These are phyloP conservation scores for Barbarea vulgaris DNA, from an alignment of 345 rosid genomes.

Conservation along the genomic window DNA sequence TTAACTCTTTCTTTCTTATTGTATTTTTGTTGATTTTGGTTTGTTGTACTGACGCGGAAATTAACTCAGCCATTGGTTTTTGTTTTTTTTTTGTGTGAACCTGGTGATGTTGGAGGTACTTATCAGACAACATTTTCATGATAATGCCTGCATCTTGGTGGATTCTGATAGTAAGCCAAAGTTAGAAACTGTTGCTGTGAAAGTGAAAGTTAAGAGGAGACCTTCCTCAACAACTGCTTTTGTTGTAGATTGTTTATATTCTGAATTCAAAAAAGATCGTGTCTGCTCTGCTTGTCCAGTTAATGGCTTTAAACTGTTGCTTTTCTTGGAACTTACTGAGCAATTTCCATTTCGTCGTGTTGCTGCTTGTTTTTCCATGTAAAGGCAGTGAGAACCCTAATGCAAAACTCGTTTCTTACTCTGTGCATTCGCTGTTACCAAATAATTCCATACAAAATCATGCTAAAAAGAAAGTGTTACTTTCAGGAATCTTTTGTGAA, in stretches of 20 bases:
- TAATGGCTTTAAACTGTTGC: constrained; percentile 15
- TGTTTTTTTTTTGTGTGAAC: constrained; percentile 15
- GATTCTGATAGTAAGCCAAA: constrained; percentile 32
- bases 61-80: not conserved
- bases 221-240: constrained; percentile 20
- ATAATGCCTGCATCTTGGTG: constrained; percentile 29
- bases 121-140: constrained; percentile 19
- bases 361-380: constrained; percentile 30
- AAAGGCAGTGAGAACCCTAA: constrained; percentile 1
- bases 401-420: constrained; percentile 1
- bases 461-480: constrained; percentile 17
- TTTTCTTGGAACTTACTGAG: constrained; percentile 17
- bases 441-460: constrained; percentile 1
- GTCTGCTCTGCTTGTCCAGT: constrained; percentile 17
- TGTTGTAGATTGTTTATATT: constrained; percentile 4
- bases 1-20: constrained; percentile 24
- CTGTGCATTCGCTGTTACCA: constrained; percentile 21
- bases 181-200: constrained; percentile 28
- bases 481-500: constrained; percentile 27
- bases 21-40: constrained; percentile 20
- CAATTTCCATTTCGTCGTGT: constrained; percentile 18
- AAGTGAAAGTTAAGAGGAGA: constrained; percentile 21
- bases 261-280: constrained; percentile 28
- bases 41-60: constrained; percentile 1
- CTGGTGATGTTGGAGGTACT: constrained; percentile 12